Base-by-base conservation (phyloP, 345 rosid genomes). In the Durio zibethinus region DNA sequence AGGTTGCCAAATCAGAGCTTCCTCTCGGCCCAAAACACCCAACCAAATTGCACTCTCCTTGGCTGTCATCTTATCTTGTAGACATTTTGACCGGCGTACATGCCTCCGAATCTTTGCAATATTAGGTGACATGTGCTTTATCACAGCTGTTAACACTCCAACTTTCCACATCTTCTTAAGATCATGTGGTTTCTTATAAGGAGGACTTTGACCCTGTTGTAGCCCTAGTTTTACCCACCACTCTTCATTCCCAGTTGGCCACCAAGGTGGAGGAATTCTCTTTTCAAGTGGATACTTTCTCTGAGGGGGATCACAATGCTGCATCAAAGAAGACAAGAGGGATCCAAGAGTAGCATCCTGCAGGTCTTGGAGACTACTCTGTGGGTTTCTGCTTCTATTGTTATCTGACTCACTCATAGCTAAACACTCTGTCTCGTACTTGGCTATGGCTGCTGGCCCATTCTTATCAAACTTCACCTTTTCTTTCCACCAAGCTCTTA, bases 341-440 rank as follows among this genome's bases (percentile, higher is more conserved):
- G 98, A 94, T 27, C 99, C 99, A 38, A 97, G 80, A 73, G 99
- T 97, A n/a, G 99, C 98, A 88, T 94, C 99, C 83, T 97, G 99
- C 64, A 97, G 81, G 75, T 96, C 99, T 81, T 90, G 97, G 6
- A 96, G 97, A 76, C 86, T 81, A 83, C 85, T 88, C 71, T 92
- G 91, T 0, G 87, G 82, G 45, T 81, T 87, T 27, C 94, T 91
- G 73, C 80, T 93, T 73, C 85, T 83, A 73, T 54, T 84, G 81
- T 76, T 87, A 27, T 96, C 93, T 2, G 93, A 86, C 72, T 83
- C 92, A 43, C 81, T 85, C 80, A 87, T 84, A 12, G 94, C 92
- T 48, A 89, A 79, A 83, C 90, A 88, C 50, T 96, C 98, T 2
- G 95, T 92, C 77, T 91, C 95, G 78, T 92, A 87, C 74, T 94